phyloP scores from a whole-genome alignment of 306 rosid species.

The Corylus avellana region DNA sequence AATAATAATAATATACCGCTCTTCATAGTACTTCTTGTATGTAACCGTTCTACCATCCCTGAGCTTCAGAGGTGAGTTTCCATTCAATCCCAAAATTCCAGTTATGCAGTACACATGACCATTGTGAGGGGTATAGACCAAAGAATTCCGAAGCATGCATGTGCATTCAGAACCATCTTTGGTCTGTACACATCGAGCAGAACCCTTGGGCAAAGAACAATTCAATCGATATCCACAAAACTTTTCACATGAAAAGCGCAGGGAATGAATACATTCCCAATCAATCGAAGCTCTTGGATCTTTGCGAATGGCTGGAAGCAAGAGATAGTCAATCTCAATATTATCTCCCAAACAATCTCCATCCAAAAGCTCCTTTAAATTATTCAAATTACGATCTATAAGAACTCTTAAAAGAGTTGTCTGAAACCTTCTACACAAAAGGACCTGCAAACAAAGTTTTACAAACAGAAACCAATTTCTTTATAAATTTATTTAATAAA shows the following conservation, averaged over 20 bases:
- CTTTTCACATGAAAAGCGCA: slow-evolving; percentile 28
- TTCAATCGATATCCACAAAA: slow-evolving; percentile 21
- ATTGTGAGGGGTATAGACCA: slow-evolving; percentile 75
- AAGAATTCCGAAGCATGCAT: slow-evolving; percentile 54
- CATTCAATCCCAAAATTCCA: slow-evolving; percentile 45
- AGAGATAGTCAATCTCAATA: slow-evolving; percentile 62
- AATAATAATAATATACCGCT: slow-evolving; percentile 43
- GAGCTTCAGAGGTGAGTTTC: slow-evolving; percentile 49
- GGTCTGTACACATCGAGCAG: slow-evolving; percentile 30
- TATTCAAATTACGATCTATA: slow-evolving; percentile 33
- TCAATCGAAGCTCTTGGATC: slow-evolving; percentile 34
- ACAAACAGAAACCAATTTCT: background rate
- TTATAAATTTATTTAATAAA: background rate
- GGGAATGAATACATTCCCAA: slow-evolving; percentile 58
- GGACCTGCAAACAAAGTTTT: slow-evolving; percentile 50
- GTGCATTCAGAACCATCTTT: slow-evolving; percentile 48
- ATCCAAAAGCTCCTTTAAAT: slow-evolving; percentile 30
- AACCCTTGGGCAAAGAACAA: slow-evolving; percentile 16
- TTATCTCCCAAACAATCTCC: slow-evolving; percentile 36
- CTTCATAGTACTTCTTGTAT: slow-evolving; percentile 56
- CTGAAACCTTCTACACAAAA: slow-evolving; percentile 64
- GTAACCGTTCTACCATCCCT: slow-evolving; percentile 42
- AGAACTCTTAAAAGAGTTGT: slow-evolving; percentile 52
- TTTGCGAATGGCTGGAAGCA: slow-evolving; percentile 55
- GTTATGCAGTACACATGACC: slow-evolving; percentile 53